Evolutionary conservation across 2,329 filamentous ascomycete species (phyloP).

Genomic region (Didymella pinodella): DNA sequence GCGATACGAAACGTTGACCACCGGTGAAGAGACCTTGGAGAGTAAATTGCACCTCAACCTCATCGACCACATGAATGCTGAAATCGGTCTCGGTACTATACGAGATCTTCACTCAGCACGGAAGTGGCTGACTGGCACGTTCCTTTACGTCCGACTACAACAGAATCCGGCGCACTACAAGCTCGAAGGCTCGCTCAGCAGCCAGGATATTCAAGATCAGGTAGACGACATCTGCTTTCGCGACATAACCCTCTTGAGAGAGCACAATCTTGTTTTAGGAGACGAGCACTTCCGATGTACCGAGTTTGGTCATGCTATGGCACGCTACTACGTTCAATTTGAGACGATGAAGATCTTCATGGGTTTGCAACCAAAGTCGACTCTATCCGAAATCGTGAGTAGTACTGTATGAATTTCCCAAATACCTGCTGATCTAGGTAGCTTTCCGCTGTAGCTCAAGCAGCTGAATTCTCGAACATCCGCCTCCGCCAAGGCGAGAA

Average conservation of each 20-base stretch:
- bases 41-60: slow-evolving; percentile 81
- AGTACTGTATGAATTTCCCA: neutral
- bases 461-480: slow-evolving; percentile 75
- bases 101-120: slow-evolving; percentile 70
- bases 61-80: slow-evolving; percentile 84
- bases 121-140: slow-evolving; percentile 78
- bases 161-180: slow-evolving; percentile 76
- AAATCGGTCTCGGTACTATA: slow-evolving; percentile 79
- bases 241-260: slow-evolving; percentile 70
- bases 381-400: slow-evolving; percentile 73
- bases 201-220: slow-evolving; percentile 65
- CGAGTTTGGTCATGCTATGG: slow-evolving; percentile 81
- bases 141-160: slow-evolving; percentile 76
- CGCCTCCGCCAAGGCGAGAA: slow-evolving; percentile 76
- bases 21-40: slow-evolving; percentile 76
- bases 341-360: slow-evolving; percentile 79
- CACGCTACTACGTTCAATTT: slow-evolving; percentile 80
- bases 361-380: slow-evolving; percentile 66
- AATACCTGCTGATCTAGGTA: slow-evolving; percentile 45
- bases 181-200: slow-evolving; percentile 62
- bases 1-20: slow-evolving; percentile 76
- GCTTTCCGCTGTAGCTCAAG: slow-evolving; percentile 72
- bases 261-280: slow-evolving; percentile 64
- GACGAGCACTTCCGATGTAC: slow-evolving; percentile 66
- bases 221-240: slow-evolving; percentile 75